phyloP scores from a whole-genome alignment of 768 basidiomycete species.

The Suillus ampliporus region DNA sequence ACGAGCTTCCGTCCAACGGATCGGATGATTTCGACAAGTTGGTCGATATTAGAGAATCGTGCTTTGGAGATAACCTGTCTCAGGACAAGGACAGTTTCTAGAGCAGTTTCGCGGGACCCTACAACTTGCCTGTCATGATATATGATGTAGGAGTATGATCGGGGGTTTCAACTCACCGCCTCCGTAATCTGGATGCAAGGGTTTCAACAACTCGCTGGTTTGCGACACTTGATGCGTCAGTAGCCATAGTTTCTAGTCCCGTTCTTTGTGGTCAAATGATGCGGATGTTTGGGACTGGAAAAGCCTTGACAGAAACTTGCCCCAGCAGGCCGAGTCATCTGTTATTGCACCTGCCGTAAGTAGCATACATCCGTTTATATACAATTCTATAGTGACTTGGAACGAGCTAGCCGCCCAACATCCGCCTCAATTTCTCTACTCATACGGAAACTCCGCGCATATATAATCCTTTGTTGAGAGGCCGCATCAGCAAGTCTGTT shows the following conservation, averaged over 20 bases:
- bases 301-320: conserved; percentile 3
- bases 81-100: conserved; percentile 88
- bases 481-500: neutral
- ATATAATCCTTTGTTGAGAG: neutral
- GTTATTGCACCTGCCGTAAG: conserved; percentile 21
- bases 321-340: conserved; percentile 23
- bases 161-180: conserved; percentile 58
- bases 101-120: conserved; percentile 86
- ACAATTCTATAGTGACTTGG: neutral
- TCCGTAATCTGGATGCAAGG: conserved; percentile 69
- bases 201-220: conserved; percentile 69
- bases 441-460: neutral
- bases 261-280: neutral
- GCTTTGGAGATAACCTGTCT: conserved; percentile 90
- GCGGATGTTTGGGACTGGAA: neutral
- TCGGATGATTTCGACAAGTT: conserved; percentile 80
- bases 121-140: conserved; percentile 74
- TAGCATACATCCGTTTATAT: conserved; percentile 1
- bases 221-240: conserved; percentile 43
- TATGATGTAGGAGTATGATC: conserved; percentile 17
- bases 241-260: conserved; percentile 42
- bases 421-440: neutral
- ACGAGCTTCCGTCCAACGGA: conserved; percentile 79
- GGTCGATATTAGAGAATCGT: conserved; percentile 85
- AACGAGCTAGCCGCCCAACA: neutral